Base-by-base conservation (phyloP, 352 stramenopile genomes). In the Globisporangium echinulatum region DNA sequence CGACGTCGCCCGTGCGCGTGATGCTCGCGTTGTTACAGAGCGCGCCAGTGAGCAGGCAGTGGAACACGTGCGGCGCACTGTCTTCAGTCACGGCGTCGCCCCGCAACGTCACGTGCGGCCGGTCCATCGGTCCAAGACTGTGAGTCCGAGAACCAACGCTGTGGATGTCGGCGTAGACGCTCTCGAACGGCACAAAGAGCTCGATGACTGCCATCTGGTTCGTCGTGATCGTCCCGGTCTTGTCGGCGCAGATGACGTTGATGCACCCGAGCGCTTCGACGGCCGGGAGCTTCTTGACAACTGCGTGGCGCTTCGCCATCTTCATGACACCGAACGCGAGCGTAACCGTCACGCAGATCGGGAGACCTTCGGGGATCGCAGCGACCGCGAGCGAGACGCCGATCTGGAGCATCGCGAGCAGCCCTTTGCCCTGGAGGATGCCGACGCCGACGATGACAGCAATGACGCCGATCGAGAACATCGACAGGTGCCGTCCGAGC, bases 401-500 rank as follows among this genome's bases (percentile, higher is more conserved):
- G 55, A 99, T 98, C 57, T 97, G 96, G 37, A 99, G 88, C 72
- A 98, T 98, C 54, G 96, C 89, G 15, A 99, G 75, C 52, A 98
- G 80, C 0, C 92, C 87, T 59, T 97, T 92, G 58, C 94, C 83
- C 56, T 96, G 84, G 10, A 97, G 60, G 8, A 97, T 88, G 7
- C 96, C 96, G 19, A 97, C 80, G 13, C 98, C 46, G 33, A 92
- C 94, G 70, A 99, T 99, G 5, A 98, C 64, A 7, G 75, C 82
- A 71, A 99, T 99, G 13, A 97, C 82, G 19, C 77, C 77, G 59
- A 97, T 96, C 38, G 86, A 98, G 8, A 97, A 87, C 64, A 96
- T 91, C 50, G 90, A 97, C 15, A 99, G 71, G 49, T 97, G 84
- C 70, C 98, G 94, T 49, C 96, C 96, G 37, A 99, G 79, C 54